Percentiles rank a stretch among this genome's conserved stretches.
phyloP scores from a whole-genome alignment of 2,329 filamentous ascomycete species.

The Nakataea oryzae region DNA sequence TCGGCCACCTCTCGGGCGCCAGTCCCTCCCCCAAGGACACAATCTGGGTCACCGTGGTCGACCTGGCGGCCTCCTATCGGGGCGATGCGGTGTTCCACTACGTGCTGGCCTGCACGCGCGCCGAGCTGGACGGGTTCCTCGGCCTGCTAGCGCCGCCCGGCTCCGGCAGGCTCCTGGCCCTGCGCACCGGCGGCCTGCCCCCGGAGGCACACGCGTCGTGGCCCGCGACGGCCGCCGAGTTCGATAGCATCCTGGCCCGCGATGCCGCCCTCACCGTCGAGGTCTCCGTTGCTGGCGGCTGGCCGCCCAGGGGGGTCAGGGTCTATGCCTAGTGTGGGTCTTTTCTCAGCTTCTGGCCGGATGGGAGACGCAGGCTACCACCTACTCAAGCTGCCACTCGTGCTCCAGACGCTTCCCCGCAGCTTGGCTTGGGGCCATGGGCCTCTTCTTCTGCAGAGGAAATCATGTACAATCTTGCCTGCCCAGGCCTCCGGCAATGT shows the following conservation, averaged over 20 bases:
- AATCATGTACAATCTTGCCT: neutral
- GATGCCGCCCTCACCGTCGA: neutral
- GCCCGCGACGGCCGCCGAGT: neutral
- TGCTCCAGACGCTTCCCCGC: no score
- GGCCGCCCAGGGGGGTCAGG: no score
- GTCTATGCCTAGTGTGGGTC: neutral
- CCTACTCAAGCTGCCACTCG: no score
- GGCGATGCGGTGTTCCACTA: neutral
- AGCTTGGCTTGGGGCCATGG: no score
- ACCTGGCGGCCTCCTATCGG: neutral
- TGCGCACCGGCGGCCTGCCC: neutral
- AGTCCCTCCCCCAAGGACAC: neutral
- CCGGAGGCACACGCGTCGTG: neutral
- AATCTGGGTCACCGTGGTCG: neutral
- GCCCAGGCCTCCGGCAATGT: neutral
- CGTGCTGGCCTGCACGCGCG: neutral
- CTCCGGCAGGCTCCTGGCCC: neutral
- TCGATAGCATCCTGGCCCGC: neutral
- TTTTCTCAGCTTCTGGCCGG: no score
- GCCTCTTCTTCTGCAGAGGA: neutral
- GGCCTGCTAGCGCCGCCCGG: neutral
- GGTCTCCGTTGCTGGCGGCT: neutral
- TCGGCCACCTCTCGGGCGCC: neutral
- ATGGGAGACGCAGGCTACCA: no score
- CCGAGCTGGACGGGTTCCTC: neutral